Evolutionary conservation across 2,329 filamentous ascomycete genomes (phyloP).

Genomic region (Grosmannia serpens): DNA sequence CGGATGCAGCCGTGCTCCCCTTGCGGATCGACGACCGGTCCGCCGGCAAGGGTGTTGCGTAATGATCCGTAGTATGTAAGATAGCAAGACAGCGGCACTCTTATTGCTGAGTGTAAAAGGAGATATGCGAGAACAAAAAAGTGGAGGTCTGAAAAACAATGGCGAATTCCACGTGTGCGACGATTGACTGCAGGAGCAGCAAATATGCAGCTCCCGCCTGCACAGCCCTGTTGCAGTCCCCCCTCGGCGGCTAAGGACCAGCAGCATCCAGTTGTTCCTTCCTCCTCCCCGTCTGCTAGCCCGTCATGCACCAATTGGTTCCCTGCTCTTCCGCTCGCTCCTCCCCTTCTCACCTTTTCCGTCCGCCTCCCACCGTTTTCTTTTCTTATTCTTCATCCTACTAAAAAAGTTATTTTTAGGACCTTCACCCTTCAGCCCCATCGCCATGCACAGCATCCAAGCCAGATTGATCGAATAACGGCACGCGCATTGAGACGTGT

Average conservation of each 20-base stretch:
- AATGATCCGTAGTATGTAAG: no score
- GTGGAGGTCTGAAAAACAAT: neutral
- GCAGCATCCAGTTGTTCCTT: no score
- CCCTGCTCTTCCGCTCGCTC: neutral
- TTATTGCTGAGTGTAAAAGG: no score
- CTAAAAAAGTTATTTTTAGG: constrained; percentile 13
- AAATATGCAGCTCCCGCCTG: neutral
- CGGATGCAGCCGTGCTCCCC: no score
- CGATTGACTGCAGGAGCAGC: neutral
- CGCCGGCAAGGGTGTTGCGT: neutral
- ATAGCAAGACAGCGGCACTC: no score
- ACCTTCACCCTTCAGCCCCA: constrained; percentile 9
- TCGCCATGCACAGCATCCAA: constrained; percentile 8
- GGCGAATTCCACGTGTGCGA: neutral
- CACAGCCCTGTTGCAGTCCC: neutral
- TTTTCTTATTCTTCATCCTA: constrained; percentile 1
- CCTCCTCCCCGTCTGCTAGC: no score
- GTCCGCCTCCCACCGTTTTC: neutral
- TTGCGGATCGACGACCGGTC: neutral
- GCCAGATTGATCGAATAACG: neutral
- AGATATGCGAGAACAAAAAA: neutral
- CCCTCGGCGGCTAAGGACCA: neutral
- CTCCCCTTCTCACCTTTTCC: neutral
- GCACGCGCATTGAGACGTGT: neutral
- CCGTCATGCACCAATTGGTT: neutral